Evolutionary conservation across 2,329 filamentous ascomycete species (phyloP).

Genomic region (Leptographium galeiforme): DNA sequence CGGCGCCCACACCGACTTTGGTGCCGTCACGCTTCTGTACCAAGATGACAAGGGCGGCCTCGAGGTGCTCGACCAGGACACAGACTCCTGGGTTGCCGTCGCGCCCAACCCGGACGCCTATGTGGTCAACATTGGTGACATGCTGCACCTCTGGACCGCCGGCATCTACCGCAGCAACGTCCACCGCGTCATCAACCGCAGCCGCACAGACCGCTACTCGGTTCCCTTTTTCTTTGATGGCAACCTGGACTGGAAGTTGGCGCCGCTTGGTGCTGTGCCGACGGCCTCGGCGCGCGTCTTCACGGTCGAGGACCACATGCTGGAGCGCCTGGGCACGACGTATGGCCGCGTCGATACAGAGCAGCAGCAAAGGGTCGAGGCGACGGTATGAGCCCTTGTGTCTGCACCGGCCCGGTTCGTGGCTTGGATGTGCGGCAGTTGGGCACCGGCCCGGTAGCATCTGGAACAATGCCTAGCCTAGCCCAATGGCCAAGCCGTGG

Average conservation of each 20-base stretch:
- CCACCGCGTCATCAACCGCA: conserved; percentile 42
- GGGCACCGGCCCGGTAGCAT: too few species aligned
- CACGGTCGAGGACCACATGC: conserved; percentile 21
- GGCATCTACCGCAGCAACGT: conserved; percentile 37
- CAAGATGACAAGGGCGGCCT: conserved; percentile 37
- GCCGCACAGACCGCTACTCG: conserved; percentile 35
- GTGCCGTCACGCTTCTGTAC: conserved; percentile 39
- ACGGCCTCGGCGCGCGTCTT: conserved; percentile 12
- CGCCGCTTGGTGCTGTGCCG: conserved; percentile 18
- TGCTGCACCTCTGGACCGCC: conserved; percentile 36
- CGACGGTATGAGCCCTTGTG: not conserved
- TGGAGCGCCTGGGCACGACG: conserved; percentile 17
- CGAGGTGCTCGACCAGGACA: conserved; percentile 32
- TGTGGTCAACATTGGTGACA: conserved; percentile 38
- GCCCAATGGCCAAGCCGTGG: too few species aligned
- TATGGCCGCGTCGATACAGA: conserved; percentile 11
- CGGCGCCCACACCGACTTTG: conserved; percentile 42
- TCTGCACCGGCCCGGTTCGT: too few species aligned
- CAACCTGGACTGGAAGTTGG: conserved; percentile 28
- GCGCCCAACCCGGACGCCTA: conserved; percentile 30
- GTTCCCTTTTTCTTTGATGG: conserved; percentile 45
- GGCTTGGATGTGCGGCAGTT: too few species aligned
- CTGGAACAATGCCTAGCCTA: too few species aligned
- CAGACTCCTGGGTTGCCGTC: conserved; percentile 30
- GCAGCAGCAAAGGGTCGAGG: not conserved